Evolutionary conservation across 257 asterid genomes (phyloP).

Genomic region (Nicotiana paniculata): DNA sequence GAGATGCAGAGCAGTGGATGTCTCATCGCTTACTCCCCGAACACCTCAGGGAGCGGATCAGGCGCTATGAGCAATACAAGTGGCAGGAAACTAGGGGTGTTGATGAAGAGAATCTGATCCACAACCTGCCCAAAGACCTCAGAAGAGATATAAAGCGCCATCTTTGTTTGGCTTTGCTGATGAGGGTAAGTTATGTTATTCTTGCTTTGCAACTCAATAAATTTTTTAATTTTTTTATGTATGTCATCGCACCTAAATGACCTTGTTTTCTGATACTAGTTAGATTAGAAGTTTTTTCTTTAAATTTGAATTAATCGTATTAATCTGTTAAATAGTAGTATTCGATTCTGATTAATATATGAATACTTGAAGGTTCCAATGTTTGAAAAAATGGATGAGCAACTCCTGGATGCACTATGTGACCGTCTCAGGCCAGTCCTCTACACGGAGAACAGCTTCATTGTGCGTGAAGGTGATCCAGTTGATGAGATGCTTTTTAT

Average conservation of each 20-base stretch:
- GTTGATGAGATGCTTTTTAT: conserved; percentile 92
- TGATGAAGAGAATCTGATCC: conserved; percentile 80
- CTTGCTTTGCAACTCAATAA: not conserved
- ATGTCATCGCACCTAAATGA: not conserved
- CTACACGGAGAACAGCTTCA: conserved; percentile 78
- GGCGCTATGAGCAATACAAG: conserved; percentile 87
- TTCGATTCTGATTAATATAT: not conserved
- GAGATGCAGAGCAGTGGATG: conserved; percentile 99
- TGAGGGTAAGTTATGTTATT: conserved; percentile 51
- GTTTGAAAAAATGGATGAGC: conserved; percentile 97
- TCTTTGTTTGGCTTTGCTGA: conserved; percentile 81
- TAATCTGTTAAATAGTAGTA: not conserved
- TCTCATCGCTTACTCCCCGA: conserved; percentile 93
- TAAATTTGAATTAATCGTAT: not conserved
- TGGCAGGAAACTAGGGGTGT: conserved; percentile 99
- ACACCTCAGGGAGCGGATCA: conserved; percentile 63
- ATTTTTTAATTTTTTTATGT: not conserved
- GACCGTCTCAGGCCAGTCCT: conserved; percentile 83
- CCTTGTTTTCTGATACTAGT: not conserved
- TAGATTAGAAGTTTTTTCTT: not conserved
- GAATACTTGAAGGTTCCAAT: conserved; percentile 62
- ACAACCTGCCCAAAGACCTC: conserved; percentile 91
- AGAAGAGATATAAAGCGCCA: conserved; percentile 95
- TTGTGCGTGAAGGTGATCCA: conserved; percentile 95
- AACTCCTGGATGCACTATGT: conserved; percentile 80